A percentile compares a stretch with the other conserved stretches of the same genome.
phyloP scores from a whole-genome alignment of 2,329 filamentous ascomycete genomes.

The Fusarium albosuccineum region DNA sequence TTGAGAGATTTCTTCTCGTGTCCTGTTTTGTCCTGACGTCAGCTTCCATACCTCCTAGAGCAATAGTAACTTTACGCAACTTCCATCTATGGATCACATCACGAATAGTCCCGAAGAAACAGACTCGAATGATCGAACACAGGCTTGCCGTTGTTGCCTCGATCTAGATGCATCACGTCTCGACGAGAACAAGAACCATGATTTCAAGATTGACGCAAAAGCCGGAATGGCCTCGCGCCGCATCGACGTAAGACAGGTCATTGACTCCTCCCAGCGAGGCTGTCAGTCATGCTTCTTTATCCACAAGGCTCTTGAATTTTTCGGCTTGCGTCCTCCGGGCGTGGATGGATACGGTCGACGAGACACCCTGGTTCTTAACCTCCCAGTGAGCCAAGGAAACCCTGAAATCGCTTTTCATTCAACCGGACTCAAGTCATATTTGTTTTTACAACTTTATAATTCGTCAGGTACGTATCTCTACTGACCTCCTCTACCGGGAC shows the following conservation, averaged over 20 bases:
- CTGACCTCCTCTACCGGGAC: no score
- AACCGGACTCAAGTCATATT: neutral
- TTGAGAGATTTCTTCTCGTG: no score
- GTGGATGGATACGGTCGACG: neutral
- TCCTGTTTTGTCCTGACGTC: no score
- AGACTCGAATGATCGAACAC: neutral
- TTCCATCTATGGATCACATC: neutral
- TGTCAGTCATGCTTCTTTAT: slow-evolving; percentile 25
- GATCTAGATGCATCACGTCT: slow-evolving; percentile 8
- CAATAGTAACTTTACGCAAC: no score
- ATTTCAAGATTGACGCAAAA: slow-evolving; percentile 10
- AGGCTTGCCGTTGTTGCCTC: slow-evolving; percentile 23
- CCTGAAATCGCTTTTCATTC: slow-evolving; percentile 27
- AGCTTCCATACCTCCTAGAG: no score
- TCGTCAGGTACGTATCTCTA: no score
- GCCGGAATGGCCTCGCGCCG: slow-evolving; percentile 4
- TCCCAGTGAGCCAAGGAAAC: slow-evolving; percentile 26
- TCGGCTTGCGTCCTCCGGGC: neutral
- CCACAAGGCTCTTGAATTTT: slow-evolving; percentile 16
- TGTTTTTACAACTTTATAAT: slow-evolving; percentile 27
- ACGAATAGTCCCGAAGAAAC: neutral
- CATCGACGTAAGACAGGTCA: slow-evolving; percentile 10
- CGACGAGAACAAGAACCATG: neutral
- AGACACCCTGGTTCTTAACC: slow-evolving; percentile 10
- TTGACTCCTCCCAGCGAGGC: neutral